Evolutionary conservation across 1,284 basidiomycete genomes (phyloP).

Genomic region (Austroboletus niveus): DNA sequence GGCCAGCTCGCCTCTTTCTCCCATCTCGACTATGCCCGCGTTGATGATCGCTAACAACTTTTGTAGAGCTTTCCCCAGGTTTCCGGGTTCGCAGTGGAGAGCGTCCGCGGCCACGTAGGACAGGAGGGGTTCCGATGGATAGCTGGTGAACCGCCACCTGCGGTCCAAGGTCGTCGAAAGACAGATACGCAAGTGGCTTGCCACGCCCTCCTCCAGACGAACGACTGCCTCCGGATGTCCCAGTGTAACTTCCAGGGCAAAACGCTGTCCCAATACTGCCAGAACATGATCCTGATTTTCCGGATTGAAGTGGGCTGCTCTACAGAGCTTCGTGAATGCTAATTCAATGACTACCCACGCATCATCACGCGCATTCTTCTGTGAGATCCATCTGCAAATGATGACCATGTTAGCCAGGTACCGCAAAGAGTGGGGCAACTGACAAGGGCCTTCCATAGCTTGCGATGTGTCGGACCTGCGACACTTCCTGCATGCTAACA

Average conservation of each 20-base stretch:
- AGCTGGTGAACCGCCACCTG: too few relatives aligned
- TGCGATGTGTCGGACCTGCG: background rate
- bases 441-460: slow-evolving; percentile 5
- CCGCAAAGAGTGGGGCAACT: background rate
- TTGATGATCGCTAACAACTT: background rate
- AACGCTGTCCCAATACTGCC: background rate
- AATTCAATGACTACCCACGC: background rate
- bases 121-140: too few relatives aligned
- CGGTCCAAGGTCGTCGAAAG: too few relatives aligned
- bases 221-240: slow-evolving; percentile 7
- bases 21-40: slow-evolving; percentile 9
- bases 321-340: background rate
- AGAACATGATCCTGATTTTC: background rate
- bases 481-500: background rate
- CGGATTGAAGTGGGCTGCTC: slow-evolving; percentile 1
- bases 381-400: slow-evolving; percentile 1
- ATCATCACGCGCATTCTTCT: background rate
- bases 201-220: slow-evolving; percentile 3
- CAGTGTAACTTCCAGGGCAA: slow-evolving; percentile 4
- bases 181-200: too few relatives aligned
- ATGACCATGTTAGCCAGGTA: background rate
- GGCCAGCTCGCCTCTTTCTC: background rate
- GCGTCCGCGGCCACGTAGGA: slow-evolving; percentile 1
- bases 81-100: background rate
- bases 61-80: rapidly evolving